Base-by-base conservation (phyloP, 2,329 filamentous ascomycete genomes). In the Drechslera avenae region DNA sequence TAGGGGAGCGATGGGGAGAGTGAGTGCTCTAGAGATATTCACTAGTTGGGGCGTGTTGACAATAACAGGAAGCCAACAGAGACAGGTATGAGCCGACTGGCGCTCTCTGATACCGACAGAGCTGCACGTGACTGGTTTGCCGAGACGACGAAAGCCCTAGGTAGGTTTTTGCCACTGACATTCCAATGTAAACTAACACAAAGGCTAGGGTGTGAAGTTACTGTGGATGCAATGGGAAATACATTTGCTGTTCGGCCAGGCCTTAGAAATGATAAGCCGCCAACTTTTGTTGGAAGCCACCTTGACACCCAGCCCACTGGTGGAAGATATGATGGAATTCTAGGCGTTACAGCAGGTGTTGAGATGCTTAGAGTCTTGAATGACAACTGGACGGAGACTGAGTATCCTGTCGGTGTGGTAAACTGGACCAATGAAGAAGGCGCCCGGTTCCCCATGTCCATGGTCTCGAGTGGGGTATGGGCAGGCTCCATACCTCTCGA, bases 351-450 rank as follows among this genome's bases (percentile, higher is more conserved):
- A 18, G 84, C 89, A 1, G 90, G 86, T 0, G 77, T 94, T 0
- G 90, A 94, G 73, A 86, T 88, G 69, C 75, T 94, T 12, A 83
- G 80, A 52, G 81, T 85, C 0, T 75, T 95, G 36, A 79, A 86
- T 4, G 89, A 92, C 14, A 82, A 86, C 54, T 77, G 82, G 17
- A 77, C 88, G 2, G 81, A 88, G 64, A 92, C 89, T 0, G 81
- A 87, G 36, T 88, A 84, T 32, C 86, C 86, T 1, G 80, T 92
- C 0, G 89, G 88, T 1, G 83, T 91, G 1, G 84, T 92, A 2
- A 90, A 91, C 64, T 90, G 87, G 87, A 91, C 87, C 2, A 90
- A 90, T 65, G 90, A 94, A 75, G 90, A 94, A 75, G 89, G 89
- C 2, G 89, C 89, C 1, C 82, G 89, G 0, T 93, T 93, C 57